phyloP scores from a whole-genome alignment of 768 basidiomycete species.

The Serpula lacrymans region DNA sequence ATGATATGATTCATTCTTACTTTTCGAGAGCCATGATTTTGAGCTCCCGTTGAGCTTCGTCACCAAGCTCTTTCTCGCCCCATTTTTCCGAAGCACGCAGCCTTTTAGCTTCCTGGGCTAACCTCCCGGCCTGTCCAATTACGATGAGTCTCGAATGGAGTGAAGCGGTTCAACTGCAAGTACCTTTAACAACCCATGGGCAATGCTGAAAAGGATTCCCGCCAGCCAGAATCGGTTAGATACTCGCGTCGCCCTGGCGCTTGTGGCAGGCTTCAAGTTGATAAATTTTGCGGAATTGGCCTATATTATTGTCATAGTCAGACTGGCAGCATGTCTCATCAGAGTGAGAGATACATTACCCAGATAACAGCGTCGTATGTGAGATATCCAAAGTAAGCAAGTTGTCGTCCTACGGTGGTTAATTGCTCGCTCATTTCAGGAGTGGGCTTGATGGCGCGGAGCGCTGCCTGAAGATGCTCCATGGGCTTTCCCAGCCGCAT shows the following conservation, averaged over 20 bases:
- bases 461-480: conserved; percentile 89
- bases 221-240: conserved; percentile 87
- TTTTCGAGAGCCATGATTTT: conserved; percentile 53
- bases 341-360: conserved; percentile 46
- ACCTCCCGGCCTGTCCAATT: conserved; percentile 47
- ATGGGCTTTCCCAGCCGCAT: conserved; percentile 91
- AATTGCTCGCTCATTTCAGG: conserved; percentile 67
- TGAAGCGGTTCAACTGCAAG: neutral
- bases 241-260: conserved; percentile 55
- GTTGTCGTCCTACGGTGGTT: conserved; percentile 75
- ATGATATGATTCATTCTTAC: conserved; percentile 33
- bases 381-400: conserved; percentile 88
- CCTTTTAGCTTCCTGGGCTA: conserved; percentile 57
- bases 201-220: conserved; percentile 79
- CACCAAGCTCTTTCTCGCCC: conserved; percentile 67
- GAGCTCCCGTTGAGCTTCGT: conserved; percentile 62
- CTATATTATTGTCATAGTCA: conserved; percentile 30
- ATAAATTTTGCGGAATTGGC: conserved; percentile 67
- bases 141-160: neutral
- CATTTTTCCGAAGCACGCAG: conserved; percentile 41
- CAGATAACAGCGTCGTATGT: conserved; percentile 80
- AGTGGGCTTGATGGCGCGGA: conserved; percentile 60
- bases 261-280: conserved; percentile 54
- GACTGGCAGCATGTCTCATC: neutral
- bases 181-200: conserved; percentile 69